These are phyloP conservation scores for Solanum ahanhuiri DNA, from an alignment of 257 asterid species.

Conservation along the genomic window DNA sequence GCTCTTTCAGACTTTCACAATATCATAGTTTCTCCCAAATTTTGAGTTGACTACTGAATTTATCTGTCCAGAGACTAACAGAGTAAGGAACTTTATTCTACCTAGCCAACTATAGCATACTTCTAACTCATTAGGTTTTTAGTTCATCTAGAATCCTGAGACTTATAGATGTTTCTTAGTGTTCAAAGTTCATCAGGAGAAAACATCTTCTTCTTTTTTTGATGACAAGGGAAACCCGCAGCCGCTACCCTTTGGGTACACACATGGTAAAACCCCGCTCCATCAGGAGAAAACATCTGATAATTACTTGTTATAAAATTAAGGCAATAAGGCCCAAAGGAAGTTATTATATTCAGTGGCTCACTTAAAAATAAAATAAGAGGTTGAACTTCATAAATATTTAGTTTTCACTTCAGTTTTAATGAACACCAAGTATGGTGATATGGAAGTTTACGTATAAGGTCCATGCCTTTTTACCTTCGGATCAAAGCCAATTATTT, in stretches of 20 bases:
- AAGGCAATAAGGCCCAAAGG: neutral
- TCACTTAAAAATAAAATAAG: neutral
- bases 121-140: neutral
- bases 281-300: neutral
- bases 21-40: neutral
- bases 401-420: neutral
- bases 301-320: neutral
- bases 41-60: neutral
- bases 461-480: neutral
- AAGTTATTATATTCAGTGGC: neutral
- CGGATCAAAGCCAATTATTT: neutral
- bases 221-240: too few species aligned
- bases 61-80: neutral
- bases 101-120: neutral
- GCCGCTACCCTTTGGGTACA: too few species aligned
- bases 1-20: neutral
- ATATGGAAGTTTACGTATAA: neutral
- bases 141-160: neutral
- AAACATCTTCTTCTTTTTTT: neutral
- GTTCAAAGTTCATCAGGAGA: neutral
- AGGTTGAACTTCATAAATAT: neutral
- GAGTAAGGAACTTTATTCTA: neutral
- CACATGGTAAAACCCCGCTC: too few species aligned
- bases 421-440: neutral
- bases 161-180: neutral